Evolutionary conservation across 495 filamentous ascomycete genomes (phyloP), one percentile per base, ranked within the genome.

Genomic region (Hypoxylon lienhwacheense): DNA sequence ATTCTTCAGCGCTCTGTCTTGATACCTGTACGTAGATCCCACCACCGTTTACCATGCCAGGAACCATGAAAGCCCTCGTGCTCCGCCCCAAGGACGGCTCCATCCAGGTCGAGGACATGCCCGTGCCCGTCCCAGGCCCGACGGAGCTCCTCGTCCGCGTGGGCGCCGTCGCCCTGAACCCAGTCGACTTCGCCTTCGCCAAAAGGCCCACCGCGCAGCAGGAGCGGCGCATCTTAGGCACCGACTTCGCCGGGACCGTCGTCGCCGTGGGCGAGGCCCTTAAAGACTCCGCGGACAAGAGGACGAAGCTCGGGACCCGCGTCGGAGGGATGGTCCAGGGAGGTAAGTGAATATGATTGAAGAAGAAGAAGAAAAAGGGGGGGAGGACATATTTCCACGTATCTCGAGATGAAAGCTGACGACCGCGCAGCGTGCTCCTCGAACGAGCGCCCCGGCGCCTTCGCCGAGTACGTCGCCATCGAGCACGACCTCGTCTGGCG

Each of bases 231-330:
- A 71, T 69, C 22, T 65, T 69, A 0, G 77, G 76, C 32, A 64
- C 71, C 59, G 78, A 81, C 59, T 67, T 80, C 45, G 53, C 77
- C 7, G 78, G 76, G 5, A 71, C 53, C 1, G 70, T 80, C 1
- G 53, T 53, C 5, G 62, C 60, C 26, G 63, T 56, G 5, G 49
- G 40, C 0, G 11, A 20, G 32, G 42, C 11, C 1, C 6, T 28
- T 1, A 37, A 43, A n/a, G 24, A 24, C 14, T 8, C 10, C 11
- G 5, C 10, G 6, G 21, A 37, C 7, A 5, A 31, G 3, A 15
- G 35, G 12, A 8, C 20, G 4, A 21, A 19, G 5, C 4, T 45
- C 24, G 49, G 49, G n/a, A 20, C 31, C 4, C 40, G 50, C 4
- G 35, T 47, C 5, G 42, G 36, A 7, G 56, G 48, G 5, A 49